A percentile compares a stretch with the other conserved stretches of the same genome.
phyloP scores from a whole-genome alignment of 768 basidiomycete genomes.

The Lactifluus subvellereus region DNA sequence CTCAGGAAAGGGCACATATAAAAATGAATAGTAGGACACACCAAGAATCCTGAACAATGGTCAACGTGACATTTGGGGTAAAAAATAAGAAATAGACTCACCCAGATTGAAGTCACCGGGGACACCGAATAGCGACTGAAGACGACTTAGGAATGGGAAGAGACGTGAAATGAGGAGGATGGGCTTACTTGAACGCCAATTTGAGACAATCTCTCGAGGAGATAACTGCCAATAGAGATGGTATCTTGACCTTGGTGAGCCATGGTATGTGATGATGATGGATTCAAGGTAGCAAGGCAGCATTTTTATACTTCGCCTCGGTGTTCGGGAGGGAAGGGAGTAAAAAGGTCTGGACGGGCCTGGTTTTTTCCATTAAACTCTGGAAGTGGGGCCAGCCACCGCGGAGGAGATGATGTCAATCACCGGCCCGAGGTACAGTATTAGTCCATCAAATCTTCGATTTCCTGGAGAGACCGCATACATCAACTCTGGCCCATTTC shows the following conservation, averaged over 20 bases:
- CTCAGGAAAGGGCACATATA: conserved; percentile 6
- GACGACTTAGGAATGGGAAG: not conserved
- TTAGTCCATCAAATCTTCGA: too few relatives aligned
- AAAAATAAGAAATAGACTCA: conserved; percentile 22
- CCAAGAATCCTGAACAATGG: conserved; percentile 39
- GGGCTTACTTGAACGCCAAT: conserved; percentile 51
- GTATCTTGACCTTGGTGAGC: conserved; percentile 18
- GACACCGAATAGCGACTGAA: conserved; percentile 73
- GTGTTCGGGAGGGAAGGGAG: too few relatives aligned
- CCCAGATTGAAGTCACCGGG: conserved; percentile 86
- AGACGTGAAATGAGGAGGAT: not conserved
- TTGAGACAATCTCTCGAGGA: conserved; percentile 57
- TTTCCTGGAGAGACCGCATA: too few relatives aligned
- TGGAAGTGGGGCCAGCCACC: too few relatives aligned
- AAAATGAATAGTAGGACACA: conserved; percentile 27
- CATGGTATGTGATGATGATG: not conserved
- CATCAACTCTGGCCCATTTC: too few relatives aligned
- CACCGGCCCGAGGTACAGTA: too few relatives aligned
- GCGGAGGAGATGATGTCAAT: too few relatives aligned
- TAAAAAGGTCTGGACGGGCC: not conserved
- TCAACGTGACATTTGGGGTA: not conserved
- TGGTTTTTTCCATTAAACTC: not conserved
- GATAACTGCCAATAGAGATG: conserved; percentile 52
- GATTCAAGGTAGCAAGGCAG: not conserved
- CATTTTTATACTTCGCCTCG: conserved; percentile 2